phyloP scores from a whole-genome alignment of 352 stramenopile species.

The Phytophthora melonis region DNA sequence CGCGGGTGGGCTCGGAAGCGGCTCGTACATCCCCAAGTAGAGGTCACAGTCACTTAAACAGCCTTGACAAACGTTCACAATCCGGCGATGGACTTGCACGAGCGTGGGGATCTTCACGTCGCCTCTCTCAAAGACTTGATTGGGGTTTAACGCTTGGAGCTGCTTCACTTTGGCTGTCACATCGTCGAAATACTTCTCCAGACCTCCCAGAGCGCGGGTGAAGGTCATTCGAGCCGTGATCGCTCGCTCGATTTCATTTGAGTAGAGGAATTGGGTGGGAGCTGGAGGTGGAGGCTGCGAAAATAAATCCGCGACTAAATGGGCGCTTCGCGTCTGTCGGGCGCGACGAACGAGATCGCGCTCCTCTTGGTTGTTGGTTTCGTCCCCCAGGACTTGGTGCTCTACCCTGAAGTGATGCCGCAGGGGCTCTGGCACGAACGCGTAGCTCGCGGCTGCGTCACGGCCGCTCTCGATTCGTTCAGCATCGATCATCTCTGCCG shows the following conservation, averaged over 20 bases:
- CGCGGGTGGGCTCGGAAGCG: constrained; percentile 47
- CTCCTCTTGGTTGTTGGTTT: constrained; percentile 16
- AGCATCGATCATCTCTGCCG: neutral
- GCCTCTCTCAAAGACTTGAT: neutral
- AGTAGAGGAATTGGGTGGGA: constrained; percentile 50
- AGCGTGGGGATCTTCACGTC: constrained; percentile 57
- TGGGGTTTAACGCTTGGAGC: constrained; percentile 22
- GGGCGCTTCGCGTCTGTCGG: constrained; percentile 61
- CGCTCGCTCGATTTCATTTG: constrained; percentile 51
- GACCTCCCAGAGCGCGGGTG: constrained; percentile 38
- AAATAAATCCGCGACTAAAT: constrained; percentile 49
- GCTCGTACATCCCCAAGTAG: constrained; percentile 74
- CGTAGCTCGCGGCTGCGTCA: constrained; percentile 34
- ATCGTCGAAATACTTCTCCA: constrained; percentile 55
- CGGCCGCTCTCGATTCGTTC: constrained; percentile 5
- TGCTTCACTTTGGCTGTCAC: constrained; percentile 34
- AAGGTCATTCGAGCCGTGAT: constrained; percentile 72
- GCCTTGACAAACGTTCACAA: constrained; percentile 60
- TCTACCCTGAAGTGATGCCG: constrained; percentile 66
- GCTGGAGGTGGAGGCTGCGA: constrained; percentile 6
- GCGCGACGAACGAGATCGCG: constrained; percentile 42
- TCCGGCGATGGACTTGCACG: constrained; percentile 65
- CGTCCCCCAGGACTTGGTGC: constrained; percentile 6
- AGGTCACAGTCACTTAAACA: constrained; percentile 78
- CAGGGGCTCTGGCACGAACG: constrained; percentile 52